Evolutionary conservation across 1,284 basidiomycete species (phyloP), one percentile per base, ranked within the genome.

Genomic region (Amylostereum chailletii): DNA sequence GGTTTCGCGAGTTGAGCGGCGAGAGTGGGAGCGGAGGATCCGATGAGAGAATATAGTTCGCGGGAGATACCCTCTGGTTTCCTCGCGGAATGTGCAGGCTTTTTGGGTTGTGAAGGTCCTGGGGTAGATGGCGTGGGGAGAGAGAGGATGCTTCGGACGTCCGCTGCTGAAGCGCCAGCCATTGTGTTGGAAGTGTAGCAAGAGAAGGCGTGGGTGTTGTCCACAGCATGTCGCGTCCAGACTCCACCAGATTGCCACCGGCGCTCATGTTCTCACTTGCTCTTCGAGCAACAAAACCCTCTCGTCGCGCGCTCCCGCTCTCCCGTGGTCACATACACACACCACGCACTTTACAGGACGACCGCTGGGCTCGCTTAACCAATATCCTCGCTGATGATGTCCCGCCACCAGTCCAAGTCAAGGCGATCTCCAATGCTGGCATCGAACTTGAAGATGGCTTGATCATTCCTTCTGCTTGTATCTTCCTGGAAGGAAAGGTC

Each of bases 41-140:
- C 96, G 55, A 99, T 95, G 52, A 99, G 79, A 0, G 90, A 86
- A 66, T 90, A 97, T 2, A 99, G 76, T 66, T 98, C 94, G 55
- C 94, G 76, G 0, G 92, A 87, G 56, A 98, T 95, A 29, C 94
- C 95, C 34, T 93, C 90, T 1, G 87, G 88, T 65, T 90, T 91
- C 59, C 76, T 74, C 2, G 71, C 52, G 0, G 71, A 58, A 19
- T 60, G 53, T 5, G 68, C 58, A 27, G 64, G 39, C 40, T 66
- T 66, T 54, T 74, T 76, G 51, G 61, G 63, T 38, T 72, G 71
- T 10, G 72, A 68, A 2, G 70, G 70, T 36, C 65, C 71, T 34
- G 67, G 63, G 42, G 64, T 63, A 38, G 66, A 60, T 9, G 63
- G 60, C 38, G 64, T 57, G 33, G 72, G 64, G 10, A 93, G 69